Evolutionary conservation across 169 alveolate species (phyloP), one percentile per base, ranked within the genome.

Genomic region (Plasmodium gallinaceum): DNA sequence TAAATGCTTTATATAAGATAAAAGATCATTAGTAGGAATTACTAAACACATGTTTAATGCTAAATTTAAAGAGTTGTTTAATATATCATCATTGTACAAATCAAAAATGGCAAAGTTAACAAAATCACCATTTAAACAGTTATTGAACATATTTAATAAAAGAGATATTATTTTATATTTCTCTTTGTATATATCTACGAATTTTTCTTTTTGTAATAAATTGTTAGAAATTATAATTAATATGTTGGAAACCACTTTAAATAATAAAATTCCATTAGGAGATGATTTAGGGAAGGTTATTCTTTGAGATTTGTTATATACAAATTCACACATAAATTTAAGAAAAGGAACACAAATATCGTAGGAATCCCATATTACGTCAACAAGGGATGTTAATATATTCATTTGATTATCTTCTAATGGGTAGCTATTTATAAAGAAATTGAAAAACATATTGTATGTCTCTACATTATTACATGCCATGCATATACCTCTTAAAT

Each of bases 41-140:
- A 96, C 95, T 71, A 96, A 89, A 80, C 98, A 96, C 95, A 97
- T 92, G 87, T 94, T 92, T 91, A 96, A 93, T 10, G 98, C 98
- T 71, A 97, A 94, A 42, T 93, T 92, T 48, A 97, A 94, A 9
- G 98, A 96, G 74, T 96, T 95, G 72, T 96, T 96, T 80, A 97
- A 93, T 61, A 98, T 94, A 61, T 94, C 96, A 88, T 97, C 99
- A 39, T 96, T 96, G 90, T 97, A 97, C 20, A 97, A 93, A 91
- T 97, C 98, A 37, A 97, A 97, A 39, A 97, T 98, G 0, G 98
- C 99, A 90, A 96, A 97, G 91, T 96, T 96, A 58, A 96, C 96
- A 85, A 96, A 97, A 75, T 96, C 96, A 5, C 99, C 99, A 42
- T 96, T 96, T 32, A 97, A 95, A 48, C 98, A 97, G 93, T 96